Base-by-base conservation (phyloP, 495 filamentous ascomycete genomes). In the Penicillium simplicissimum region DNA sequence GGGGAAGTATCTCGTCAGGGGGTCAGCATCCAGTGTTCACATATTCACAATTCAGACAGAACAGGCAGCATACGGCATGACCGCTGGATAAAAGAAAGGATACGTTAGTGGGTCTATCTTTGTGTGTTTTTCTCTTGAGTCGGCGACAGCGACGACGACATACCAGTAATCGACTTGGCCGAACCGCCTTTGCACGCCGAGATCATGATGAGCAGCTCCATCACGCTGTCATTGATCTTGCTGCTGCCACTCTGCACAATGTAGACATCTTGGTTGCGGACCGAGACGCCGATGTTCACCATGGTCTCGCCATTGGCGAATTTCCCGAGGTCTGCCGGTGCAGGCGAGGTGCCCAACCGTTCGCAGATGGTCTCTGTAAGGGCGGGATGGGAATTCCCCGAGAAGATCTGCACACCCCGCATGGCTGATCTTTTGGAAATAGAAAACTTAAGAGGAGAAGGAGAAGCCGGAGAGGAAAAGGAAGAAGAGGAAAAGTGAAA, bases 121-220 rank as follows among this genome's bases (percentile, higher is more conserved):
- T 25, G 28, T 31, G 0, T 31, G 2, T 14, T 55, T 42, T 55
- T 42, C 35, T 38, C 19, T 38, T 25, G 3, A 21, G 9, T 17
- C 21, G 43, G 25, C 35, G n/a, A 49, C n/a, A 40, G 42, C 45
- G 52, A 19, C 15, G 31, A 53, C 11, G 52, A 74, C 86, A 65
- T 82, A 96, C 94, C 94, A 69, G 95, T 98, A 76, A 98, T 93
- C 65, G 94, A 96, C 80, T 93, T 96, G 54, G 96, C 91, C 42
- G 96, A 98, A 58, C 93, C 94, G 71, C 95, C 92, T 73, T 96
- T 98, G 83, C 95, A 98, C 54, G 95, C 95, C 60, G 92, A 94
- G 68, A 98, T 97, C 89, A 98, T 93, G 75, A 98, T 97, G 68
- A 98, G 85, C 59, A 98, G 83, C 82, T 98, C 95, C 90, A 98